Evolutionary conservation across 352 stramenopile species (phyloP), one percentile per base, ranked within the genome.

Genomic region (Globisporangium acanthophoron): DNA sequence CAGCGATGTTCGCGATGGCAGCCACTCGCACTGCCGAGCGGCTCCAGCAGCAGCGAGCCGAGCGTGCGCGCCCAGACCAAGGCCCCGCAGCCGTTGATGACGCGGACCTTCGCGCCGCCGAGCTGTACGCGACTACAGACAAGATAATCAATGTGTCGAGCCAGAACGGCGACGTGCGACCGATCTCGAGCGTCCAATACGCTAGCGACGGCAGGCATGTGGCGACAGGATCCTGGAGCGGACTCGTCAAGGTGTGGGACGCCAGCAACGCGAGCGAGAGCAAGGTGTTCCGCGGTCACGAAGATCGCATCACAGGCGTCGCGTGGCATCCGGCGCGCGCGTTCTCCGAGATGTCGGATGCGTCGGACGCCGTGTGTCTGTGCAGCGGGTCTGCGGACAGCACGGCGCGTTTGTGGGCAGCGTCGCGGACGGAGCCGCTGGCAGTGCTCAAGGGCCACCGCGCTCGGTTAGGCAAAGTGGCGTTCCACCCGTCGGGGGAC

Each of bases 231-330:
- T 97, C 93, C 44, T 98, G 93, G 92, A 97, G 81, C 67, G 94
- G 88, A 47, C 76, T 88, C 5, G 94, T 98, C 13, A 97, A 98
- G 69, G 71, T 98, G 21, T 99, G 95, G 95, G 84, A 98, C 60
- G 73, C 80, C 20, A 73, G 67, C 4, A 85, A 65, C 41, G 86
- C 79, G 39, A 69, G 74, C 20, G 69, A 87, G 64, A 56, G 85
- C 50, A 83, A 90, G 54, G 75, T 90, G 7, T 92, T 96, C 44
- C 78, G 81, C 18, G 91, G 88, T 24, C 90, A 97, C 61, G 77
- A 92, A 62, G 87, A 94, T 45, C 88, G 91, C 43, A 73, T 97
- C 41, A 94, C 85, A 13, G 80, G 82, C n/a, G 60, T 96, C 29
- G 80, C 82, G n/a, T 96, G 85, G 85, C 81, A 94, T 67, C 87